A percentile compares a stretch with the other conserved stretches of the same genome.
These are phyloP conservation scores for Angophora floribunda DNA, from an alignment of 345 rosid species.

Conservation along the genomic window DNA sequence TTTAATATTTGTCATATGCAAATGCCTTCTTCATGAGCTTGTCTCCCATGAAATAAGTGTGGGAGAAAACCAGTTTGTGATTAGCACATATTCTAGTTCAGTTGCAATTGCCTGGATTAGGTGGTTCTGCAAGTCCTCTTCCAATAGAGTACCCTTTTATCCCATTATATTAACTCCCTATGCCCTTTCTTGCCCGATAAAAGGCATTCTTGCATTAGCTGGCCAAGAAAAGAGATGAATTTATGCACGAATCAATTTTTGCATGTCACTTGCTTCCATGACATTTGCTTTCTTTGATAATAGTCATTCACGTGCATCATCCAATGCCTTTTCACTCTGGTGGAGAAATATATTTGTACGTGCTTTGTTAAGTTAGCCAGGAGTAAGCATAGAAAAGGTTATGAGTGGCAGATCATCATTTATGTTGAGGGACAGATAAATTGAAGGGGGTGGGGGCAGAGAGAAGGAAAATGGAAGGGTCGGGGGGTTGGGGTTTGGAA, in stretches of 20 bases:
- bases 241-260: neutral
- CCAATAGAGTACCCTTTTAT: neutral
- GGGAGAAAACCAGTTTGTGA: neutral
- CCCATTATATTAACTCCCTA: neutral
- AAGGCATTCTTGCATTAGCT: neutral
- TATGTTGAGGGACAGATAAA: neutral
- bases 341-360: neutral
- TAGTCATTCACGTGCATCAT: neutral
- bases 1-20: neutral
- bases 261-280: neutral
- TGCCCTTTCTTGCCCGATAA: neutral
- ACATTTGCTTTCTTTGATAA: neutral
- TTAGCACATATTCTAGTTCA: neutral
- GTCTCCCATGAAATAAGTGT: neutral
- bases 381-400: neutral
- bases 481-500: neutral
- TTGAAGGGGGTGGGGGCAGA: neutral
- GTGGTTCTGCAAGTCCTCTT: neutral
- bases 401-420: neutral
- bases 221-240: neutral
- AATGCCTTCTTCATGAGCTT: neutral
- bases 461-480: neutral
- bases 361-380: neutral
- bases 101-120: neutral
- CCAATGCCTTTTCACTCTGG: neutral